Base-by-base conservation (phyloP, 768 basidiomycete genomes). In the Leccinum fibrillosum region DNA sequence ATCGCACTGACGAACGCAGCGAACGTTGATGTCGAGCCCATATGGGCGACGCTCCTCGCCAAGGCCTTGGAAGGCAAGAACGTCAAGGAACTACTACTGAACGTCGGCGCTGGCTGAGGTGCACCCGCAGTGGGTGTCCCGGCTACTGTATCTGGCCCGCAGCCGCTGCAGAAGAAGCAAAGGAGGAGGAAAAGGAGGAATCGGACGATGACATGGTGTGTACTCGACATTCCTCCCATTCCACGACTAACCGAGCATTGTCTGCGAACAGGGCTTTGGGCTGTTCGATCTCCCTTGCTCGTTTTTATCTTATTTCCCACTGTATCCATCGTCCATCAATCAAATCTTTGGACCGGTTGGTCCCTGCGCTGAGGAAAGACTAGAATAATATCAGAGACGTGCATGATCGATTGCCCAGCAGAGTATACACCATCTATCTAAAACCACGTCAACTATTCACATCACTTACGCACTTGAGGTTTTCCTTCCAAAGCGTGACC, bases 51-150 rank as follows among this genome's bases (percentile, higher is more conserved):
- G 13, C 89, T 99, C 68, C 92, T 99, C 71, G 91, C 96, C 62
- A 98, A 97, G 77, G 96, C 97, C 35, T 87, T 99, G 54, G 94
- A 96, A 78, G 96, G 95, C 70, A 97, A 96, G 84, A 86, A 98
- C 79, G 84, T 99, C 69, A 98, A 92, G 79, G 94, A 94, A 48
- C 82, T 98, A 54, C 84, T 99, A 64, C 90, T 90, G 62, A 96
- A 93, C 81, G 94, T 99, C 62, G 95, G 96, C 62, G 80, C 92
- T 56, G 94, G 95, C 61, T 94, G 92, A 61, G 94, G 86, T 61
- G 92, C 86, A 66, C 88, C 92, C 51, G 90, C 86, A 54, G 85
- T 84, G 55, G 81, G 76, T 53, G 82, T 75, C 52, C 75, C 78
- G 21, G 75, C 77, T 50, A 78, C 79, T 55, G 83, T 81, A 52